Evolutionary conservation across 768 basidiomycete species (phyloP).

Genomic region (Trametes cinnabarina): DNA sequence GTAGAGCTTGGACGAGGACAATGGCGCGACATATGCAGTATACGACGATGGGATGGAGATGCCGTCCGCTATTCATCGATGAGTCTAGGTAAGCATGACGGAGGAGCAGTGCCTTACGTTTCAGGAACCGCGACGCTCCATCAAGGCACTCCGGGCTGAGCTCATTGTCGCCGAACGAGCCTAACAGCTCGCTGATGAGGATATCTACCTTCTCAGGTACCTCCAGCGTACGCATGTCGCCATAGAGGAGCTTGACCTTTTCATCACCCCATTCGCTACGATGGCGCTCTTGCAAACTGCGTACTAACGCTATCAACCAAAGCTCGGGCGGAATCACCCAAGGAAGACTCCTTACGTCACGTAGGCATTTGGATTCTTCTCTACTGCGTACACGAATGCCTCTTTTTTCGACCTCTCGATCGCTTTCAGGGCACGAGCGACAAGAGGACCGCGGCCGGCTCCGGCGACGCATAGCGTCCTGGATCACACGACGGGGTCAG

Average conservation of each 20-base stretch:
- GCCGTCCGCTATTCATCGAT: slow-evolving; percentile 61
- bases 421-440: slow-evolving; percentile 79
- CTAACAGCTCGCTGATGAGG: slow-evolving; percentile 91
- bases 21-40: slow-evolving; percentile 89
- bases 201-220: slow-evolving; percentile 90
- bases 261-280: slow-evolving; percentile 74
- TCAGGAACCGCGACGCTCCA: slow-evolving; percentile 90
- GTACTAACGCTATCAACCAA: background rate
- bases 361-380: slow-evolving; percentile 95
- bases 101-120: slow-evolving; percentile 54
- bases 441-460: slow-evolving; percentile 91
- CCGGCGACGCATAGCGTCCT: slow-evolving; percentile 91
- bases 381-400: slow-evolving; percentile 80
- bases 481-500: background rate
- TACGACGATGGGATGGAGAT: slow-evolving; percentile 97
- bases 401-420: slow-evolving; percentile 61
- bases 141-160: slow-evolving; percentile 97
- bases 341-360: slow-evolving; percentile 69
- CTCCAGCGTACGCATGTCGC: slow-evolving; percentile 87
- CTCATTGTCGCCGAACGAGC: slow-evolving; percentile 98
- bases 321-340: background rate
- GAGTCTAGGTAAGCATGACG: background rate
- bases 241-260: slow-evolving; percentile 79
- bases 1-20: slow-evolving; percentile 91
- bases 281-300: slow-evolving; percentile 81